Conservation (phyloP, 2,329 filamentous ascomycete genomes). For the Arthrobotrys entomopaga region DNA sequence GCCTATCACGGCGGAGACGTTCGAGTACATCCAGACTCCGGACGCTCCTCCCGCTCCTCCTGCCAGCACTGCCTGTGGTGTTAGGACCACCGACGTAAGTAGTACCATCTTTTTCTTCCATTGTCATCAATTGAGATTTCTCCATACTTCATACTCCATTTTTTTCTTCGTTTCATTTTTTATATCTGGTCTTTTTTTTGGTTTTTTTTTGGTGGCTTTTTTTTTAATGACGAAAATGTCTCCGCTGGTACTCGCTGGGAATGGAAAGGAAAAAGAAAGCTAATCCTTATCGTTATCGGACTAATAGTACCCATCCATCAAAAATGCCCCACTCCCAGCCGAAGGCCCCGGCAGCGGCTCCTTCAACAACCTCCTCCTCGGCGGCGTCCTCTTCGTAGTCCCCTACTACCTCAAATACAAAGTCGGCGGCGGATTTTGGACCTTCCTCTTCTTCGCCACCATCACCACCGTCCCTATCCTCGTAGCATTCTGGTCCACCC, state of each 20-base stretch:
- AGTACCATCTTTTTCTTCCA: constrained; percentile 57
- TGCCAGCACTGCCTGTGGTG: constrained; percentile 69
- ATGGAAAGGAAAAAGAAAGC: no score
- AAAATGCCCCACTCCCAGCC: constrained; percentile 92
- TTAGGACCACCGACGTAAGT: constrained; percentile 68
- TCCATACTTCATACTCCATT: not conserved
- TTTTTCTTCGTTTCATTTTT: not conserved
- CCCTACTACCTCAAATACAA: constrained; percentile 86
- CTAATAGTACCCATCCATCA: constrained; percentile 81
- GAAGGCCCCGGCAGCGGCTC: constrained; percentile 83
- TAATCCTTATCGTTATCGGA: constrained; percentile 10
- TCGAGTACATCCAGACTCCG: constrained; percentile 73
- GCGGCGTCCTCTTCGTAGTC: constrained; percentile 74
- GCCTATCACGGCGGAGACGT: constrained; percentile 66
- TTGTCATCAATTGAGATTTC: not conserved
- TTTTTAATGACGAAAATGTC: not conserved
- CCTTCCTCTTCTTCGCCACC: constrained; percentile 84
- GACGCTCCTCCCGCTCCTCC: constrained; percentile 65
- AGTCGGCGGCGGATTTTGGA: constrained; percentile 85
- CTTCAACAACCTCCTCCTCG: constrained; percentile 85
- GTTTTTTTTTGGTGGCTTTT: not conserved
- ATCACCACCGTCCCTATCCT: constrained; percentile 83
- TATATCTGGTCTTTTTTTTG: not conserved
- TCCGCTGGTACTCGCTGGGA: constrained; percentile 20
- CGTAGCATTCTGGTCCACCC: constrained; percentile 80